These are phyloP conservation scores for Dactylonectria estremocensis DNA, from an alignment of 2,329 filamentous ascomycete species.

Conservation along the genomic window DNA sequence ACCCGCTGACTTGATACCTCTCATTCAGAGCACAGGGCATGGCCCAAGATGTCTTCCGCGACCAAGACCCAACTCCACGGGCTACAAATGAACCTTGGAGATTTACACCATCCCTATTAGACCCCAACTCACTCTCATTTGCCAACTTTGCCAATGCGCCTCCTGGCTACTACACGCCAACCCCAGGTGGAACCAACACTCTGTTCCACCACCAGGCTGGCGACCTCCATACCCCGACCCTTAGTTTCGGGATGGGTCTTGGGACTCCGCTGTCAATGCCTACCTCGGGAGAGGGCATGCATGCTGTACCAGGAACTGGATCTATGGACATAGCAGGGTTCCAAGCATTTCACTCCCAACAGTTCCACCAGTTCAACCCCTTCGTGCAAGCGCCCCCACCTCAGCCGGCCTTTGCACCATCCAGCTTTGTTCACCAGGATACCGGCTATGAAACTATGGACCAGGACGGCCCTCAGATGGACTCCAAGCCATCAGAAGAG, in stretches of 20 bases:
- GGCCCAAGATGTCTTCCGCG: constrained; percentile 62
- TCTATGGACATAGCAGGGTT: constrained; percentile 79
- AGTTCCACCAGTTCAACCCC: constrained; percentile 78
- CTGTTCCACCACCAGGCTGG: constrained; percentile 88
- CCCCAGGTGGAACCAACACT: constrained; percentile 84
- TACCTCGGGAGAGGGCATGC: constrained; percentile 75
- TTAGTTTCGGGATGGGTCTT: constrained; percentile 82
- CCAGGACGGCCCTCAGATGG: constrained; percentile 79
- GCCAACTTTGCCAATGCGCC: constrained; percentile 84
- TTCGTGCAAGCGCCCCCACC: constrained; percentile 76
- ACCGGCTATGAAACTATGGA: constrained; percentile 86
- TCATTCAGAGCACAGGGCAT: constrained; percentile 42
- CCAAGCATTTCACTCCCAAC: constrained; percentile 72
- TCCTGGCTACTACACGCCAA: constrained; percentile 89
- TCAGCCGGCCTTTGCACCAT: constrained; percentile 78
- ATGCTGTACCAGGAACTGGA: constrained; percentile 64
- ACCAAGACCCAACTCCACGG: constrained; percentile 87
- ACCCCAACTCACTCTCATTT: constrained; percentile 88
- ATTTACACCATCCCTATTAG: constrained; percentile 90
- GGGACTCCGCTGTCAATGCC: constrained; percentile 87
- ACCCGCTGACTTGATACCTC: constrained; percentile 32
- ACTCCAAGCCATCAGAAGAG: constrained; percentile 66
- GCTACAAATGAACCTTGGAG: constrained; percentile 86
- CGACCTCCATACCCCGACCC: constrained; percentile 87
- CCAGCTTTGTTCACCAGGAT: constrained; percentile 85